Conservation (phyloP, 768 basidiomycete species). For the Solioccasus polychromus region DNA sequence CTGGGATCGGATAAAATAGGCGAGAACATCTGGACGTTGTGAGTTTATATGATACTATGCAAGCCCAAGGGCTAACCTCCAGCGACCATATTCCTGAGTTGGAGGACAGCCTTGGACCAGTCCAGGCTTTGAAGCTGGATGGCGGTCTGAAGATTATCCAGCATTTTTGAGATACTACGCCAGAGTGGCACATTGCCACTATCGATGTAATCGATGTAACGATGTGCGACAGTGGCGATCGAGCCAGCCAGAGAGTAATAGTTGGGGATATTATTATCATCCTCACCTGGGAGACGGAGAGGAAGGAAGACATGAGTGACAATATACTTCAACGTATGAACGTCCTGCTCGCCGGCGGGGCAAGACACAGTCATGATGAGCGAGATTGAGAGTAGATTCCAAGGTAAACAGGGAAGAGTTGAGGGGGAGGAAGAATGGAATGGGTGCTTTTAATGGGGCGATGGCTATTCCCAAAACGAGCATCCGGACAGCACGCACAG, state of each 20-base stretch:
- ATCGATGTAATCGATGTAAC: conserved; percentile 15
- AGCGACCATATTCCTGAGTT: conserved; percentile 5
- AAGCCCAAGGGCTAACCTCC: not conserved
- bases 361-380: not conserved
- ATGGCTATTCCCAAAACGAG: too few relatives aligned
- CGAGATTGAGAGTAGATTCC: not conserved
- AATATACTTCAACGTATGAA: conserved; percentile 25
- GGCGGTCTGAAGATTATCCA: conserved; percentile 19
- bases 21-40: conserved; percentile 32
- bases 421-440: not conserved
- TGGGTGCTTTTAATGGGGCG: too few relatives aligned
- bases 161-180: conserved; percentile 32
- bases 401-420: not conserved
- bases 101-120: not conserved
- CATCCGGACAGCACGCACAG: too few relatives aligned
- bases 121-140: conserved; percentile 1
- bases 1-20: conserved; percentile 41
- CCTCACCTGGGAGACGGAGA: conserved; percentile 36
- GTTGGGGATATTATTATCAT: conserved; percentile 27
- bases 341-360: not conserved
- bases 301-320: conserved; percentile 45
- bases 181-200: conserved; percentile 21
- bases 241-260: conserved; percentile 28
- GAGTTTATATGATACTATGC: not conserved
- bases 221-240: conserved; percentile 14